Conservation (phyloP, 495 filamentous ascomycete species). For the Thermothielavioides terrestris region DNA sequence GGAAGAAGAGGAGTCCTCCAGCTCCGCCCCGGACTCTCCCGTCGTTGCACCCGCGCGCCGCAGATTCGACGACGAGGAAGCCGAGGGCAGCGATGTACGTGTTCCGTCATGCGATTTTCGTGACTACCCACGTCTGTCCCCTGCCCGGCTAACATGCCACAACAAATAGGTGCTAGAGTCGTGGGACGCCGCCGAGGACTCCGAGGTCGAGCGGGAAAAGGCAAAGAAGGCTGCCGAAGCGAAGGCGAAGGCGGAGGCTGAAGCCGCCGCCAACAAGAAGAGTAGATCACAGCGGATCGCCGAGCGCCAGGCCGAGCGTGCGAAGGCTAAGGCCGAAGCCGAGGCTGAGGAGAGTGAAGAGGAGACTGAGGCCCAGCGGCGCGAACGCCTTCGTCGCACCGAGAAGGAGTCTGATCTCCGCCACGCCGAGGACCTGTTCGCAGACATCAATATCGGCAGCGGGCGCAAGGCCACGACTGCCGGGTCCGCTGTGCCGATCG, state of each 20-base stretch:
- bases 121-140: neutral
- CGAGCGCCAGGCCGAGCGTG: slow-evolving; percentile 53
- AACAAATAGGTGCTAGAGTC: slow-evolving; percentile 75
- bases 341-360: slow-evolving; percentile 52
- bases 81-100: slow-evolving; percentile 72
- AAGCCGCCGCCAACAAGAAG: slow-evolving; percentile 91
- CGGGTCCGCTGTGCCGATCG: slow-evolving; percentile 56
- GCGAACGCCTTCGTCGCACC: slow-evolving; percentile 62
- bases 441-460: slow-evolving; percentile 62
- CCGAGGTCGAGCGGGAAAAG: slow-evolving; percentile 93
- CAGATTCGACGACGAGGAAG: slow-evolving; percentile 92
- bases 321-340: slow-evolving; percentile 29
- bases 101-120: neutral
- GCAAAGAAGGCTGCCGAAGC: slow-evolving; percentile 74
- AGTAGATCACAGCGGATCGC: slow-evolving; percentile 79
- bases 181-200: slow-evolving; percentile 96
- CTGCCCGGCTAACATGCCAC: slow-evolving; percentile 11
- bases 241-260: slow-evolving; percentile 81
- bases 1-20: slow-evolving; percentile 63
- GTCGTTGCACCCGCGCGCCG: slow-evolving; percentile 42
- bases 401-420: slow-evolving; percentile 85
- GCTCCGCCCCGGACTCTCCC: slow-evolving; percentile 51
- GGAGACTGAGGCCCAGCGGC: slow-evolving; percentile 62
- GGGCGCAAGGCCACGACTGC: slow-evolving; percentile 49
- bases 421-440: slow-evolving; percentile 89